These are phyloP conservation scores for Forsythia suspensa DNA, from an alignment of 257 asterid genomes.

Conservation along the genomic window DNA sequence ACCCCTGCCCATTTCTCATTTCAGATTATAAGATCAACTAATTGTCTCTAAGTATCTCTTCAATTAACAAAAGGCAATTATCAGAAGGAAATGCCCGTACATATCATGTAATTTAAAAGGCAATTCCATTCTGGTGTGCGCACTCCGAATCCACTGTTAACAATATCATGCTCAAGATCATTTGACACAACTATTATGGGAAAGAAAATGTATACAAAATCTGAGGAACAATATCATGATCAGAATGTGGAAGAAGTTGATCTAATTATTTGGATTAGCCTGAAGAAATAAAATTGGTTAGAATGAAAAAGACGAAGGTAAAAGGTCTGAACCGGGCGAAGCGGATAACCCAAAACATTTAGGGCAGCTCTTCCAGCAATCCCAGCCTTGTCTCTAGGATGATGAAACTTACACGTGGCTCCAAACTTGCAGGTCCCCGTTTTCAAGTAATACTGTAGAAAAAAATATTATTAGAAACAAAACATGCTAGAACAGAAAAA, in stretches of 20 bases:
- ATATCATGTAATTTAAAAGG: constrained; percentile 12
- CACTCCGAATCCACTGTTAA: neutral
- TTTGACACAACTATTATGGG: neutral
- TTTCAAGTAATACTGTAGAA: constrained; percentile 73
- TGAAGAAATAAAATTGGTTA: constrained; percentile 21
- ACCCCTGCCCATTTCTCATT: constrained; percentile 8
- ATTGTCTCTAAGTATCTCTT: neutral
- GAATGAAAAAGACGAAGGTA: neutral
- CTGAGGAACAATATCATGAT: neutral
- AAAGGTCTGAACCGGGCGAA: constrained; percentile 71
- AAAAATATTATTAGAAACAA: constrained; percentile 10
- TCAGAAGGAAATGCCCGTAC: constrained; percentile 14
- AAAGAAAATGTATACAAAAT: constrained; percentile 2
- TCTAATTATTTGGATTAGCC: neutral
- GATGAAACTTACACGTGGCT: constrained; percentile 85
- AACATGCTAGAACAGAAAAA: neutral
- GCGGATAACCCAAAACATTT: constrained; percentile 88
- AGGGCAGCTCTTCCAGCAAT: constrained; percentile 78
- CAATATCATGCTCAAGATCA: constrained; percentile 6
- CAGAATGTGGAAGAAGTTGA: constrained; percentile 2
- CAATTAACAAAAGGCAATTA: neutral
- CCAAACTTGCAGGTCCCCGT: constrained; percentile 98
- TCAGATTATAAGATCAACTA: constrained; percentile 11
- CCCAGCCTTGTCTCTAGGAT: constrained; percentile 92
- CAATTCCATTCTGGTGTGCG: neutral